Base-by-base conservation (phyloP, 208 protist genomes). In the Trypanosoma vivax region DNA sequence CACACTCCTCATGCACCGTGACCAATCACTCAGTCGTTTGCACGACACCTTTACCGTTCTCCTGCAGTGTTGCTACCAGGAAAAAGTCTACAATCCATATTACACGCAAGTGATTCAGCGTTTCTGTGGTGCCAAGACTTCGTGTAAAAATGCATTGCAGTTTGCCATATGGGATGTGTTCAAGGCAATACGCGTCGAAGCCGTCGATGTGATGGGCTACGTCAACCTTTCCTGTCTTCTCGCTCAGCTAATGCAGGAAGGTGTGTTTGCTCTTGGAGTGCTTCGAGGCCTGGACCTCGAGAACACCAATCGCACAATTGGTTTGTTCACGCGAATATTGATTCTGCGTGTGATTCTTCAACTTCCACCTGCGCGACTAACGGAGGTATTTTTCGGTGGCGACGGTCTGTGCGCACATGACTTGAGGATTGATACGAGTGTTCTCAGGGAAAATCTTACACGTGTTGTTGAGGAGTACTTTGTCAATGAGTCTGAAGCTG, bases 231-330 rank as follows among this genome's bases (percentile, higher is more conserved):
- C 80, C 1, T 81, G 75, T 47, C 45, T 77, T 39, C 52, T 92
- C 2, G 37, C 78, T 3, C 41, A 64, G 40, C 47, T 88, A 14
- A 68, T 92, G 2, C 61, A 84, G 61, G 35, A 56, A 38, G 80
- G 67, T 24, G 50, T 78, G 16, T 88, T 71, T 68, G 64, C 70
- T 18, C 70, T 92, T 2, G 64, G 70, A 55, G 51, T 92, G 19
- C 67, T 92, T n/a, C 84, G 84, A 14, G 84, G 84, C 2, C 64
- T 92, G n/a, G 84, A 92, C 55, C 47, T 92, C 49, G 77, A 87
- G 47, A 63, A 65, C 47, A 83, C 75, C 9, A 88, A 80, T 66
- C 77, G 82, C 43, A 80, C 74, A 24, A 89, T 88, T 27, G 69
- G 79, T 5, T 66, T 92, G 16, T 89, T 92, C 54, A 69, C 76